These are phyloP conservation scores for Cladosporium sp. DNA, from an alignment of 2,329 filamentous ascomycete genomes.

Conservation along the genomic window DNA sequence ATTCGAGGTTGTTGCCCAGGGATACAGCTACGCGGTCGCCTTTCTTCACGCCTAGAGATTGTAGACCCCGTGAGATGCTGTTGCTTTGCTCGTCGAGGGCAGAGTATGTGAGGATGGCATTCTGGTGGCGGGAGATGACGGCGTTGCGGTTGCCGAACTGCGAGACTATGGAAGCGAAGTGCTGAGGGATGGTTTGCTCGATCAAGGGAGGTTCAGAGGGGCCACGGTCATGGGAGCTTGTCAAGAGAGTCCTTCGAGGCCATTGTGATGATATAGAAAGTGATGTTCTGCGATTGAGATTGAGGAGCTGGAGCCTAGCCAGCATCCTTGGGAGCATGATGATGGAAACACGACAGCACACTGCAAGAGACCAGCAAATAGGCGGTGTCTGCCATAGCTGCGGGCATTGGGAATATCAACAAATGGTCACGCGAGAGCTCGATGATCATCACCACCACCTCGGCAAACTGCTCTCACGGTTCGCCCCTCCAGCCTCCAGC, in stretches of 20 bases:
- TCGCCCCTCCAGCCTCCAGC: background rate
- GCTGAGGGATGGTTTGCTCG: constrained; percentile 67
- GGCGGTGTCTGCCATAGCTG: constrained; percentile 9
- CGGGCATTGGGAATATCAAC: background rate
- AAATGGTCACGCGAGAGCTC: background rate
- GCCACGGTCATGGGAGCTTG: constrained; percentile 32
- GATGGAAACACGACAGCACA: background rate
- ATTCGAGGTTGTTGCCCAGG: constrained; percentile 81
- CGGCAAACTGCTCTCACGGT: background rate
- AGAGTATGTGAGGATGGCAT: constrained; percentile 67
- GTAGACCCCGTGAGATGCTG: constrained; percentile 68
- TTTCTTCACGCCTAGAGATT: constrained; percentile 70
- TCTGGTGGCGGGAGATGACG: constrained; percentile 64
- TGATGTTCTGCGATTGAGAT: background rate
- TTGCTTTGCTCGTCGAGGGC: constrained; percentile 75
- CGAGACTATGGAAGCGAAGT: constrained; percentile 68
- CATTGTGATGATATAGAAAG: background rate
- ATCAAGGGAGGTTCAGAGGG: constrained; percentile 63
- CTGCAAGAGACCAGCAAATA: background rate
- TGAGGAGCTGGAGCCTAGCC: constrained; percentile 7
- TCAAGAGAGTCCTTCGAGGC: constrained; percentile 25
- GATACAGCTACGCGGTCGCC: constrained; percentile 84
- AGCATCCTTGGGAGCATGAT: background rate
- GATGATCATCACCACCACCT: constrained; percentile 10
- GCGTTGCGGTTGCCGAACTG: constrained; percentile 64